Conservation (phyloP, 257 asterid species). For the Buddleja alternifolia region DNA sequence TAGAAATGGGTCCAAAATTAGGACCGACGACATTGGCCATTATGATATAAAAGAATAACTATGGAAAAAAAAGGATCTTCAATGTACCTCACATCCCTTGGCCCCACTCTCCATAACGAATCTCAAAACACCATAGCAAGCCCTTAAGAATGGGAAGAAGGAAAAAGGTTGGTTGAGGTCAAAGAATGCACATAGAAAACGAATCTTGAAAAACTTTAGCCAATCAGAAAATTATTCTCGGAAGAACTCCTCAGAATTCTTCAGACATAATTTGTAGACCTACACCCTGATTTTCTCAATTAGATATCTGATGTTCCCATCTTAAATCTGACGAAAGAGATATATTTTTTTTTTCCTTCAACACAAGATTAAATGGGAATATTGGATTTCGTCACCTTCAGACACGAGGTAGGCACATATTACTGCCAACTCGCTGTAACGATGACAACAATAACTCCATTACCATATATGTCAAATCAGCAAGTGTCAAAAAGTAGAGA, state of each 20-base stretch:
- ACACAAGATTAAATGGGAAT: constrained; percentile 27
- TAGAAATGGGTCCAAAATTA: background rate
- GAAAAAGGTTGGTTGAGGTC: constrained; percentile 11
- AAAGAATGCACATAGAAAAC: too few species aligned
- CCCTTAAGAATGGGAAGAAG: constrained; percentile 26
- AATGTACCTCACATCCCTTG: constrained; percentile 44
- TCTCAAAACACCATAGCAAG: constrained; percentile 48
- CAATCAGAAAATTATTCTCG: too few species aligned
- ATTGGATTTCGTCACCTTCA: constrained; percentile 41
- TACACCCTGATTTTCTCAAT: background rate
- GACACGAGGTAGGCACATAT: constrained; percentile 41
- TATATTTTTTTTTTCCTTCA: constrained; percentile 16
- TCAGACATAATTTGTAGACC: background rate
- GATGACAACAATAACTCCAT: constrained; percentile 26
- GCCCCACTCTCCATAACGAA: constrained; percentile 50
- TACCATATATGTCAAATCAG: background rate
- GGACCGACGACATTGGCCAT: background rate
- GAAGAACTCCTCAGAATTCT: constrained; percentile 7
- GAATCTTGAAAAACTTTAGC: too few species aligned
- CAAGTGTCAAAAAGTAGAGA: background rate
- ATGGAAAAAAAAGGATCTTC: background rate
- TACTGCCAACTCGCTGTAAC: constrained; percentile 41
- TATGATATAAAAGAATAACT: background rate
- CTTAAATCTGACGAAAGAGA: constrained; percentile 23
- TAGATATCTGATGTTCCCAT: constrained; percentile 28